These are phyloP conservation scores for Rhamnella rubrinervis DNA, from an alignment of 331 rosid genomes.

Conservation along the genomic window DNA sequence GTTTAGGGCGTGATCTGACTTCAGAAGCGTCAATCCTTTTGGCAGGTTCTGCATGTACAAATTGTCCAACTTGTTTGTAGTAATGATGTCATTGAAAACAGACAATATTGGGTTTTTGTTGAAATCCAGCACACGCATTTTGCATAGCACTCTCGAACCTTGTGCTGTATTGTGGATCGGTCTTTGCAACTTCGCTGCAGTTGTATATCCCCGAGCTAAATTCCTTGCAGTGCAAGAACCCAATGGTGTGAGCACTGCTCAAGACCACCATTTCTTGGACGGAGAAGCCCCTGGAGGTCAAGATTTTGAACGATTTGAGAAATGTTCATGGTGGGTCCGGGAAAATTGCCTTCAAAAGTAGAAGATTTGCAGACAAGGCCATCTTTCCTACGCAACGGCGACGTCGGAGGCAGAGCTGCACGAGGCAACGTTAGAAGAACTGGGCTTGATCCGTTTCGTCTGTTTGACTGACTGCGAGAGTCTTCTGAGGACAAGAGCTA, in stretches of 20 bases:
- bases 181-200: slow-evolving; percentile 24
- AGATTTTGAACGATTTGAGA: slow-evolving; percentile 42
- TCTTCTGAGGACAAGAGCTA: too few species aligned
- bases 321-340: slow-evolving; percentile 57
- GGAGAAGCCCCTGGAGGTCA: slow-evolving; percentile 56
- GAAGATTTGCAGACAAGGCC: slow-evolving; percentile 41
- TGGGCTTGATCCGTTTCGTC: too few species aligned
- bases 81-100: slow-evolving; percentile 73
- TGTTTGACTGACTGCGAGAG: too few species aligned
- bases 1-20: slow-evolving; percentile 62
- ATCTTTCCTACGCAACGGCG: slow-evolving; percentile 60
- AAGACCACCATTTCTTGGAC: slow-evolving; percentile 74
- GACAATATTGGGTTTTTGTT: slow-evolving; percentile 63
- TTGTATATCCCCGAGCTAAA: slow-evolving; percentile 46
- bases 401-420: too few species aligned
- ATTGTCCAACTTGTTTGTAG: slow-evolving; percentile 81
- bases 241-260: slow-evolving; percentile 81
- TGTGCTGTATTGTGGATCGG: slow-evolving; percentile 53
- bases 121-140: slow-evolving; percentile 55
- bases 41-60: slow-evolving; percentile 73
- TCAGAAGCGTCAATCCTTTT: slow-evolving; percentile 64
- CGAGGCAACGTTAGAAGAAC: too few species aligned
- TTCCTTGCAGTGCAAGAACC: slow-evolving; percentile 71
- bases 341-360: slow-evolving; percentile 44
- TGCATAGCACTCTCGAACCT: slow-evolving; percentile 52